Conservation (phyloP, 192 early-diverging fungal genomes). For the Borealophlyctis nickersoniae region DNA sequence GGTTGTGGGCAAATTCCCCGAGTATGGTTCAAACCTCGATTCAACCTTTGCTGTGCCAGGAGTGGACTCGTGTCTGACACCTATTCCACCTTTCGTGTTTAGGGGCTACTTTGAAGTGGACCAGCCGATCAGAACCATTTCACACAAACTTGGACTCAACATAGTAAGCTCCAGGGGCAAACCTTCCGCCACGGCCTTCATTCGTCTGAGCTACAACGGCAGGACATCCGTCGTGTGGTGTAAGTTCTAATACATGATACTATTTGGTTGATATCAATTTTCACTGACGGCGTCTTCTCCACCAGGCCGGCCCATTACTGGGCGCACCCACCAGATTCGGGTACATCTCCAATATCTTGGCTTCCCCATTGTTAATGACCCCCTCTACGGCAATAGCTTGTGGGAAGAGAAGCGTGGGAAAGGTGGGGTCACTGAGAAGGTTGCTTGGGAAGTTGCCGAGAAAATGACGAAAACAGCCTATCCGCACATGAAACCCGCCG, state of each 20-base stretch:
- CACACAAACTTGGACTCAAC: conserved; percentile 85
- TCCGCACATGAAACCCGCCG: conserved; percentile 7
- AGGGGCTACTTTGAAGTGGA: conserved; percentile 58
- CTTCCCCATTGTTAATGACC: conserved; percentile 94
- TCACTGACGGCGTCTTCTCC: not conserved
- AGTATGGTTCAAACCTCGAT: conserved; percentile 40
- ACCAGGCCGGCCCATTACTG: conserved; percentile 74
- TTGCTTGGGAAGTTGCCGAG: not conserved
- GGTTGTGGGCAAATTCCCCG: conserved; percentile 82
- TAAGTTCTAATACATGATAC: conserved; percentile 12
- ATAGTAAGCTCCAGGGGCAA: conserved; percentile 78
- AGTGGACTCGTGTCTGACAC: too few relatives aligned
- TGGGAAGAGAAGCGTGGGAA: conserved; percentile 70
- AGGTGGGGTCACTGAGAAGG: conserved; percentile 29
- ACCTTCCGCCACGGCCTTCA: conserved; percentile 76
- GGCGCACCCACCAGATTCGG: conserved; percentile 95
- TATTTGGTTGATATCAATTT: not conserved
- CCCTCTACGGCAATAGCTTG: conserved; percentile 72
- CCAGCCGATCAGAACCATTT: conserved; percentile 80
- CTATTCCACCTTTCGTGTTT: too few relatives aligned
- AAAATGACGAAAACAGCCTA: conserved; percentile 11
- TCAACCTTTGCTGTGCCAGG: conserved; percentile 7
- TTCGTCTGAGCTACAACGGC: conserved; percentile 59
- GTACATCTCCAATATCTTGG: conserved; percentile 94
- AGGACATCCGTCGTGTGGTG: conserved; percentile 72